Conservation (phyloP, 352 stramenopile genomes). For the Phytophthora melonis region DNA sequence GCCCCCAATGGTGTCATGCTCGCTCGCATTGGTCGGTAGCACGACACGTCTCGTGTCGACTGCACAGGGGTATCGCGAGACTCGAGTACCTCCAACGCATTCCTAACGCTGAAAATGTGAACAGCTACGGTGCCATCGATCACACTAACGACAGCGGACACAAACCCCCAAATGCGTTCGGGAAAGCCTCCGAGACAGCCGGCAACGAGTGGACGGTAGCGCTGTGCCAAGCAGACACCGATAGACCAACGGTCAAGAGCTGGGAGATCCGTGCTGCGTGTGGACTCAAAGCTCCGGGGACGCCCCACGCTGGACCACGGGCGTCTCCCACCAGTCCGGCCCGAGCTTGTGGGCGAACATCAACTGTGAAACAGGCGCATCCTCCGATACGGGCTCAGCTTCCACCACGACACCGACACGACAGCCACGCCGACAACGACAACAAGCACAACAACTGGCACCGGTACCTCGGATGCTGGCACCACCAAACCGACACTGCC, state of each 20-base stretch:
- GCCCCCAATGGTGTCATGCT: not conserved
- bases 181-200: not conserved
- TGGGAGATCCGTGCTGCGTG: not conserved
- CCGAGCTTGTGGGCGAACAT: constrained; percentile 1
- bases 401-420: not conserved
- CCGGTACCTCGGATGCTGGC: not conserved
- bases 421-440: not conserved
- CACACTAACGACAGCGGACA: not conserved
- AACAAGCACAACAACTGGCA: not conserved
- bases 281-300: not conserved
- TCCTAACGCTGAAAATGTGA: not conserved
- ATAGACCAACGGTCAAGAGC: constrained; percentile 4
- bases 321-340: not conserved
- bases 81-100: not conserved
- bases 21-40: not conserved
- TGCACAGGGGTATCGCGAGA: not conserved
- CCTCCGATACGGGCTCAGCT: not conserved
- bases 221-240: not conserved
- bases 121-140: not conserved
- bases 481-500: not conserved
- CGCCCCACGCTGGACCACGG: not conserved
- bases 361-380: not conserved
- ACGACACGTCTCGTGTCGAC: not conserved
- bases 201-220: not conserved
- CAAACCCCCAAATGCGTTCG: not conserved